Conservation (phyloP, 345 rosid genomes). For the Moricandia arvensis region DNA sequence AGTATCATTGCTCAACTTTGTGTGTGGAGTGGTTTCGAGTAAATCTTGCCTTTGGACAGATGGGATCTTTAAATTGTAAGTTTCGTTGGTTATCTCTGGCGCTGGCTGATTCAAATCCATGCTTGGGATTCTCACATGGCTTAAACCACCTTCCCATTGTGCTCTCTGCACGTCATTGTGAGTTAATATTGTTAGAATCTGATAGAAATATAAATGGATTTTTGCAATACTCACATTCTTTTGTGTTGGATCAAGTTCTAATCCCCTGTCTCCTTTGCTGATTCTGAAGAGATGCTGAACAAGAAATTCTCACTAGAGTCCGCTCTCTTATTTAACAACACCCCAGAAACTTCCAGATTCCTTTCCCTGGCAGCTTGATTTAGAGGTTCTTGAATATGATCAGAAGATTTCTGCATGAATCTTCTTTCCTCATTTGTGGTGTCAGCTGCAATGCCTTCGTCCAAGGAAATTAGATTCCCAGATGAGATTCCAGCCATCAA, state of each 20-base stretch:
- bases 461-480: conserved; percentile 25
- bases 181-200: conserved; percentile 13
- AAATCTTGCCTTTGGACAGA: conserved; percentile 35
- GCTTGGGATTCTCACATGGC: conserved; percentile 29
- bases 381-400: conserved; percentile 30
- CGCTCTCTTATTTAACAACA: conserved; percentile 5
- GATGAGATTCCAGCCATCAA: conserved; percentile 26
- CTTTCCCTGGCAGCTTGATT: conserved; percentile 16
- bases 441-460: conserved; percentile 27
- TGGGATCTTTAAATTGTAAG: conserved; percentile 20
- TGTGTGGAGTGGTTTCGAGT: conserved; percentile 24
- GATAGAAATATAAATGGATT: neutral
- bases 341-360: conserved; percentile 32
- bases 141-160: conserved; percentile 12
- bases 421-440: conserved; percentile 21
- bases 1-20: conserved; percentile 34
- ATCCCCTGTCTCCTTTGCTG: conserved; percentile 31
- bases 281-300: conserved; percentile 33
- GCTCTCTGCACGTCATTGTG: conserved; percentile 15
- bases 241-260: conserved; percentile 35
- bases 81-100: conserved; percentile 16
- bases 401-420: conserved; percentile 12
- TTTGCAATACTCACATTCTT: conserved; percentile 24
- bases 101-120: conserved; percentile 32
- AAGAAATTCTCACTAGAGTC: conserved; percentile 25